Percentiles rank a stretch among this genome's conserved stretches.
Conservation (phyloP, 306 rosid genomes). For the Mucuna pruriens region DNA sequence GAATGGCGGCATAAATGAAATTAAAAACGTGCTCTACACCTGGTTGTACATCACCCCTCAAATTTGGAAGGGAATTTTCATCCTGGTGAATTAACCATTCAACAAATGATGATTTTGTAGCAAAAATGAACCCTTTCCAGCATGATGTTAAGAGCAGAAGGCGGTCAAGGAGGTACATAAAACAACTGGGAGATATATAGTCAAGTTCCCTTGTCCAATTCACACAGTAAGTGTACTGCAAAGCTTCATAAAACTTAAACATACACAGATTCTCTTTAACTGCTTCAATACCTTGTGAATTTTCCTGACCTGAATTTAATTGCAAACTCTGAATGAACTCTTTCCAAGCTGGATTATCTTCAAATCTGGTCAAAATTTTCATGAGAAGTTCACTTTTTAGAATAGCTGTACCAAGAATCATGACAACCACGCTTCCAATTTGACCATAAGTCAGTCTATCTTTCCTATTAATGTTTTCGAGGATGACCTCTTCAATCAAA, state of each 20-base stretch:
- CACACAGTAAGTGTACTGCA: conserved; percentile 43
- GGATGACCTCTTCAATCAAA: conserved; percentile 38
- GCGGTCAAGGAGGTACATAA: conserved; percentile 74
- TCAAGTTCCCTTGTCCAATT: conserved; percentile 44
- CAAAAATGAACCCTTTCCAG: conserved; percentile 45
- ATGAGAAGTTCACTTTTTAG: conserved; percentile 24
- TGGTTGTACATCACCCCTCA: background rate
- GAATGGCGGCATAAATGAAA: conserved; percentile 33
- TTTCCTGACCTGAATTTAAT: conserved; percentile 9
- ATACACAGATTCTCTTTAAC: conserved; percentile 2
- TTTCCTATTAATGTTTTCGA: conserved; percentile 27
- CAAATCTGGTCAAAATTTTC: conserved; percentile 30
- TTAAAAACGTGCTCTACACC: background rate
- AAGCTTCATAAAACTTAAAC: conserved; percentile 43
- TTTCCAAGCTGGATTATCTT: conserved; percentile 49
- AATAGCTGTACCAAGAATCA: conserved; percentile 55
- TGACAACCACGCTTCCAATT: conserved; percentile 58
- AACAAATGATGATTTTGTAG: conserved; percentile 60
- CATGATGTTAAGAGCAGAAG: conserved; percentile 51
- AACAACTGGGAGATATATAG: conserved; percentile 67
- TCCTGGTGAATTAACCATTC: conserved; percentile 67
- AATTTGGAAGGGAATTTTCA: conserved; percentile 28
- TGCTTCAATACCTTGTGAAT: background rate
- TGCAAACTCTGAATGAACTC: conserved; percentile 45
- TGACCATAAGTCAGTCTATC: conserved; percentile 44